Conservation (phyloP, 345 rosid genomes). For the Cochlearia excelsa region DNA sequence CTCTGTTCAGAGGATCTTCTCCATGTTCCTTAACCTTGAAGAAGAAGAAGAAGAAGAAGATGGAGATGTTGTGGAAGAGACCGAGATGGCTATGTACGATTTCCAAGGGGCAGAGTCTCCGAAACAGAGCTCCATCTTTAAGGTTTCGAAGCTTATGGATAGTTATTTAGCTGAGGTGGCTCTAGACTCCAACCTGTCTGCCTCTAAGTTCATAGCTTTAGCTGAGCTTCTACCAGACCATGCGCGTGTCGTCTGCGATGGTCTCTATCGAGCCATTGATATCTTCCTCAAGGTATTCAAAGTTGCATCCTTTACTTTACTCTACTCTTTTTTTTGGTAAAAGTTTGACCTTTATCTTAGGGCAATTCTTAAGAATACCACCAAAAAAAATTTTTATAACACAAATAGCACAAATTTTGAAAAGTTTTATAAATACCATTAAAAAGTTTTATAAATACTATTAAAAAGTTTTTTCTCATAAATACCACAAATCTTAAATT, state of each 20-base stretch:
- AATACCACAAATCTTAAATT: too few species aligned
- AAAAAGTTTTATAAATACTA: too few species aligned
- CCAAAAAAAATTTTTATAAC: constrained; percentile 24
- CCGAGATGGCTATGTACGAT: constrained; percentile 69
- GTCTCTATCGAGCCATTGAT: constrained; percentile 86
- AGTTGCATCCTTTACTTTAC: too few species aligned
- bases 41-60: constrained; percentile 81
- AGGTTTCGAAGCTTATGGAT: constrained; percentile 86
- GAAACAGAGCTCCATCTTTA: constrained; percentile 85
- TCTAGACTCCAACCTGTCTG: constrained; percentile 63
- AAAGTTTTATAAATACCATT: too few species aligned
- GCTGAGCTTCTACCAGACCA: constrained; percentile 93
- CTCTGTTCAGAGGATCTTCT: constrained; percentile 75
- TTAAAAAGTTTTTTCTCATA: too few species aligned
- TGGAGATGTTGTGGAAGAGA: constrained; percentile 68
- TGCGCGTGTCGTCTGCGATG: constrained; percentile 82
- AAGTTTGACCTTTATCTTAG: too few species aligned
- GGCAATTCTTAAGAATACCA: too few species aligned
- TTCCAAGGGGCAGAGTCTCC: constrained; percentile 93
- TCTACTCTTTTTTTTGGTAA: too few species aligned
- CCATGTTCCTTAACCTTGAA: constrained; percentile 72
- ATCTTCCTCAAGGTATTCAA: constrained; percentile 68
- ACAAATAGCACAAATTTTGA: too few species aligned
- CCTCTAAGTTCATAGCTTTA: constrained; percentile 75
- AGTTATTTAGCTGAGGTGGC: constrained; percentile 88